phyloP scores from a whole-genome alignment of 164 flowering plant genomes.

The Stephania yunnanensis region DNA sequence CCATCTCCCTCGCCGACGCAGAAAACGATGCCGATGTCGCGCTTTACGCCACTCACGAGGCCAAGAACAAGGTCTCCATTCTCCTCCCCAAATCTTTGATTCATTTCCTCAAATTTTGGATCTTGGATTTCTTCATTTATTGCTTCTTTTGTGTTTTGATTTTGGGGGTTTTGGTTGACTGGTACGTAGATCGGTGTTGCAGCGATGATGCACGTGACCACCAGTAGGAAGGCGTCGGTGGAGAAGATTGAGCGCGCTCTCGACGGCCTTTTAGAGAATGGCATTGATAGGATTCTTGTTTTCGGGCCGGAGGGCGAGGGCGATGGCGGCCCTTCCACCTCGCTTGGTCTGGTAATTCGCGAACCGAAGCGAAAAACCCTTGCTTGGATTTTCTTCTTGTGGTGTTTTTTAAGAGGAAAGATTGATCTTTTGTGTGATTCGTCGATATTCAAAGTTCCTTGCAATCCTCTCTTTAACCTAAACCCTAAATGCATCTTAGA shows the following conservation, averaged over 20 bases:
- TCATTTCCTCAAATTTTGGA: neutral
- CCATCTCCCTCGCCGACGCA: conserved; percentile 96
- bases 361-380: neutral
- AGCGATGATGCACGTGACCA: conserved; percentile 99
- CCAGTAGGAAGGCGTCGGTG: conserved; percentile 96
- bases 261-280: conserved; percentile 56
- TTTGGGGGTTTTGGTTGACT: no score
- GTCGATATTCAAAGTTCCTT: neutral
- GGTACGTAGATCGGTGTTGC: conserved; percentile 56
- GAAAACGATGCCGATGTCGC: conserved; percentile 72
- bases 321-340: conserved; percentile 92
- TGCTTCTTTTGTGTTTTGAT: neutral
- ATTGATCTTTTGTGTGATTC: neutral
- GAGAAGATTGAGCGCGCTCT: conserved; percentile 88
- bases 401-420: neutral
- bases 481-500: no score
- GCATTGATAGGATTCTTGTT: conserved; percentile 90
- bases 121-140: neutral
- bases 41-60: conserved; percentile 69
- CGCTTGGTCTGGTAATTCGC: conserved; percentile 61
- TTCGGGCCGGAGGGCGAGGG: conserved; percentile 91
- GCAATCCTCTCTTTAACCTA: no score
- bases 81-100: no score
- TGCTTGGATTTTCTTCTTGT: neutral
- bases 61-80: conserved; percentile 63